Percentiles rank a stretch among this genome's conserved stretches.
Conservation (phyloP, 768 basidiomycete genomes). For the Tephrocybe sp. region DNA sequence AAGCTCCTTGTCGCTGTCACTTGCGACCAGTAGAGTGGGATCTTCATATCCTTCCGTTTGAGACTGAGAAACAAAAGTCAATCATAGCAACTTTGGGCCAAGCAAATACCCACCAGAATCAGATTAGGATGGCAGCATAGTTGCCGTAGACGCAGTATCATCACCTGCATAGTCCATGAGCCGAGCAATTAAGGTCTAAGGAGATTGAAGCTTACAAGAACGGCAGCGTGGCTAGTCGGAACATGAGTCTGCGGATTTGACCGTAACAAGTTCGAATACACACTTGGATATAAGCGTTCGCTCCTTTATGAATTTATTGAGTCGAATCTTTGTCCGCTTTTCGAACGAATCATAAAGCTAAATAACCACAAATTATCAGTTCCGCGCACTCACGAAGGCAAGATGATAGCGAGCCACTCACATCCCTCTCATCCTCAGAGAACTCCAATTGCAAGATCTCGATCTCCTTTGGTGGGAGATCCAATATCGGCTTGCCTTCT, state of each 20-base stretch:
- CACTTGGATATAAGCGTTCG: slow-evolving; percentile 74
- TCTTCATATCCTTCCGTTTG: slow-evolving; percentile 47
- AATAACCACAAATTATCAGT: neutral
- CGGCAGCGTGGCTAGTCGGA: slow-evolving; percentile 39
- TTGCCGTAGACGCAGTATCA: slow-evolving; percentile 76
- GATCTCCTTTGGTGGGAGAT: slow-evolving; percentile 60
- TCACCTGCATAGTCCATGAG: slow-evolving; percentile 37
- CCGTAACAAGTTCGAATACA: slow-evolving; percentile 20
- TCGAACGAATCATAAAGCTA: slow-evolving; percentile 62
- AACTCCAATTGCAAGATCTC: slow-evolving; percentile 62
- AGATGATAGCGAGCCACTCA: slow-evolving; percentile 25
- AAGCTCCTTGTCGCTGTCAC: slow-evolving; percentile 52
- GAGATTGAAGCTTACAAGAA: slow-evolving; percentile 35
- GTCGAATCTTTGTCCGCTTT: slow-evolving; percentile 46
- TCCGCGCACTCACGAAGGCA: neutral
- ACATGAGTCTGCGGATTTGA: neutral
- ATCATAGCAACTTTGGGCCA: neutral
- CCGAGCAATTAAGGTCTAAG: neutral
- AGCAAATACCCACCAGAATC: slow-evolving; percentile 46
- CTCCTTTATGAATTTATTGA: slow-evolving; percentile 60
- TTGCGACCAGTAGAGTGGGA: slow-evolving; percentile 45
- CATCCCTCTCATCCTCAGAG: slow-evolving; percentile 61
- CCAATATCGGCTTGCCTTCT: slow-evolving; percentile 68
- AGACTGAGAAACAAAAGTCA: slow-evolving; percentile 25
- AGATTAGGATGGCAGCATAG: slow-evolving; percentile 72